Evolutionary conservation across 805 yeast species (phyloP), one percentile per base, ranked within the genome.

Genomic region (Kazachstania kunashirensis): DNA sequence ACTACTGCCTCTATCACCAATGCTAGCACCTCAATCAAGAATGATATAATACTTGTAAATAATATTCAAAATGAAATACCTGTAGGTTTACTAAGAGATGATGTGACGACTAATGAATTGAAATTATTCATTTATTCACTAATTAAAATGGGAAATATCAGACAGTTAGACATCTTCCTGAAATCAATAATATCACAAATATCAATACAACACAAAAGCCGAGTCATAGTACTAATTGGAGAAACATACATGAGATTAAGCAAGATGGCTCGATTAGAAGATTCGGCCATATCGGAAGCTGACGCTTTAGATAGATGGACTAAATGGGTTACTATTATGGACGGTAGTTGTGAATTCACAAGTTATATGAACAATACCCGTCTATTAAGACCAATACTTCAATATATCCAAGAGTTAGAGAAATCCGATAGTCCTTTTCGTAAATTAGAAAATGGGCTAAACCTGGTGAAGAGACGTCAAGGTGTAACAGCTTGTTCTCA

Each of bases 401-500:
- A 41, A 12, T 48, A 31, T 21, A 39, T 52, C 20, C 43, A 49
- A 26, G 31, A 21, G 16, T 30, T 32, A 16, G 30, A 25, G 29
- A 33, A 24, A 16, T 11, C 27, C 6, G 30, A 16, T 2, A 5
- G n/a, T 3, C 9, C 23, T 11, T n/a, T n/a, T n/a, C n/a, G n/a
- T 4, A 12, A 26, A 11, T 21, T 51, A 7, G 31, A 37, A 13
- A 23, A 29, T 9, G 24, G 31, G 2, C 44, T 19, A 37, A 31
- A 20, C 7, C 17, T n/a, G 31, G 34, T 11, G 33, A 44, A 30
- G 49, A 53, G 12, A 23, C 43, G 11, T 19, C 43, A 9, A 20
- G 59, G 59, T n/a, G 32, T 47, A 6, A 27, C 51, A 2, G 33
- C 42, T 4, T 48, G 51, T n/a, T 52, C 57, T 6, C 61, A 57